phyloP scores from a whole-genome alignment of 208 protist species.

The Novymonas esmeraldas region DNA sequence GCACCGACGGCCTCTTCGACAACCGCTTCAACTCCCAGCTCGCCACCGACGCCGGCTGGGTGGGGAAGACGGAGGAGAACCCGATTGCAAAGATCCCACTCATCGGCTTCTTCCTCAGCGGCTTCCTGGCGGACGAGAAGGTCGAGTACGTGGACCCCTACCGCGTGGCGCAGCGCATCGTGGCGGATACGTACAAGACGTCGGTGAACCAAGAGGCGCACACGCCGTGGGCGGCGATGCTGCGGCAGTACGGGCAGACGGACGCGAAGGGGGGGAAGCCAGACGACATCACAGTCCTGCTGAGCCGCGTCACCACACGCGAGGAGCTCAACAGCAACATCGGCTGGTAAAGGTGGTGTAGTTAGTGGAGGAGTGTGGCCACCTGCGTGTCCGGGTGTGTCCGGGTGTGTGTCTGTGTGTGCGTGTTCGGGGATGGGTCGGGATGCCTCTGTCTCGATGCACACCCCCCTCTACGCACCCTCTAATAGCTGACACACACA shows the following conservation, averaged over 20 bases:
- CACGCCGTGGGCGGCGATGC: slow-evolving; percentile 86
- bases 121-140: slow-evolving; percentile 64
- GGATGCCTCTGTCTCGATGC: too few relatives aligned
- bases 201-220: slow-evolving; percentile 67
- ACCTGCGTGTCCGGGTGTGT: not conserved
- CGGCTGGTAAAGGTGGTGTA: slow-evolving; percentile 65
- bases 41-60: slow-evolving; percentile 78
- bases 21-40: slow-evolving; percentile 91
- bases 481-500: too few relatives aligned
- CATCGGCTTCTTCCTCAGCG: slow-evolving; percentile 79
- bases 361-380: too few relatives aligned
- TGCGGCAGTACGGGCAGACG: slow-evolving; percentile 70
- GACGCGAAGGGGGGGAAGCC: slow-evolving; percentile 87
- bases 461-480: too few relatives aligned
- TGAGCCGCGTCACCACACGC: slow-evolving; percentile 85
- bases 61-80: slow-evolving; percentile 71
- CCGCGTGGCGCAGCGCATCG: slow-evolving; percentile 88
- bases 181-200: slow-evolving; percentile 77
- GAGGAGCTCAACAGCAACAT: slow-evolving; percentile 71
- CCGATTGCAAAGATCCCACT: slow-evolving; percentile 72
- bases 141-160: slow-evolving; percentile 87
- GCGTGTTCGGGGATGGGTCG: too few relatives aligned
- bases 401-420: not conserved
- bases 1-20: slow-evolving; percentile 94
- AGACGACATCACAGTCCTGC: slow-evolving; percentile 91